Percentiles rank a stretch among this genome's conserved stretches.
Evolutionary conservation across 2,329 filamentous ascomycete species (phyloP).

Genomic region (Arthrobotrys iridis): DNA sequence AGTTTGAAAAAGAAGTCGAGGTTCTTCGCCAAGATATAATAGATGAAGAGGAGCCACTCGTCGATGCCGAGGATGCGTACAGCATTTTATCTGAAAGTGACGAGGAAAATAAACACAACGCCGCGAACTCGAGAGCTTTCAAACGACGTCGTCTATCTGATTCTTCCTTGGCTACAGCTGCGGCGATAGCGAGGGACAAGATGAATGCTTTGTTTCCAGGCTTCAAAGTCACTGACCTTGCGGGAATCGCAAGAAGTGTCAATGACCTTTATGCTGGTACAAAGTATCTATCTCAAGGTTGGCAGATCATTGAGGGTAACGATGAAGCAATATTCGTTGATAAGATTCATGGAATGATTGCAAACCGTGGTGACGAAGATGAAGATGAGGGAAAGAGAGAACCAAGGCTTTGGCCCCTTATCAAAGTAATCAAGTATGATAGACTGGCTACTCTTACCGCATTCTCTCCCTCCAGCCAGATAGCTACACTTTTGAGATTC

Average conservation of each 20-base stretch:
- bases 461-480: too few relatives aligned
- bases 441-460: too few relatives aligned
- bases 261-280: constrained; percentile 6
- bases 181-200: constrained; percentile 27
- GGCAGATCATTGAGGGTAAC: constrained; percentile 20
- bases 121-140: neutral
- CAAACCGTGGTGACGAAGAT: constrained; percentile 6
- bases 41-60: neutral
- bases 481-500: too few relatives aligned
- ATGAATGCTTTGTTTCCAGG: constrained; percentile 36
- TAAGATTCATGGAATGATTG: constrained; percentile 22
- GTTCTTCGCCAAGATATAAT: constrained; percentile 27
- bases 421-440: constrained; percentile 33
- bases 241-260: neutral
- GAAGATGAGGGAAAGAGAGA: neutral
- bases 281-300: neutral
- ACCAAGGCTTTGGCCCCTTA: constrained; percentile 34
- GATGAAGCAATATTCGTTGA: constrained; percentile 22
- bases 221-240: constrained; percentile 1
- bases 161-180: neutral
- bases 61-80: neutral
- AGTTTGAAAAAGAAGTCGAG: constrained; percentile 41
- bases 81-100: constrained; percentile 5
- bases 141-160: constrained; percentile 36
- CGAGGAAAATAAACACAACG: neutral